These are phyloP conservation scores for Flaveria trinervia DNA, from an alignment of 129 eudicot species.

Conservation along the genomic window DNA sequence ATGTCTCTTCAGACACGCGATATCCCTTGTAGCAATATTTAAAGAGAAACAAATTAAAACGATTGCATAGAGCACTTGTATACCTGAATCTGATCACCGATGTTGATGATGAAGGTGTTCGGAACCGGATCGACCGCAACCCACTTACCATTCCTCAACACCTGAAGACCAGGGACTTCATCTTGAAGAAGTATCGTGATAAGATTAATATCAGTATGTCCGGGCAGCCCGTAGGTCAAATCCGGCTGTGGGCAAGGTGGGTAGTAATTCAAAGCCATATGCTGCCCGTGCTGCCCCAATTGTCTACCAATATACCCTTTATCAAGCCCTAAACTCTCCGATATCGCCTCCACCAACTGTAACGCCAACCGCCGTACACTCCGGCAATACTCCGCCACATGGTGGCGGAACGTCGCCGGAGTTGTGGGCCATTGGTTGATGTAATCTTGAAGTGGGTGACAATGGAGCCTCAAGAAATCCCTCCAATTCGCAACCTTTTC, in stretches of 20 bases:
- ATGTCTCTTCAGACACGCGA: too few relatives aligned
- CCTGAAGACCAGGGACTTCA: constrained; percentile 48
- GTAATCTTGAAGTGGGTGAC: constrained; percentile 41
- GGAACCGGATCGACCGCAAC: constrained; percentile 45
- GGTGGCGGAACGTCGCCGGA: constrained; percentile 33
- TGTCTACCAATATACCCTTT: constrained; percentile 30
- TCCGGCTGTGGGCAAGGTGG: constrained; percentile 46
- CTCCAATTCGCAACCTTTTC: constrained; percentile 52
- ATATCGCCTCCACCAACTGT: constrained; percentile 38
- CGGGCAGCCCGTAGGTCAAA: constrained; percentile 41
- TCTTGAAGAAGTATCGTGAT: constrained; percentile 44
- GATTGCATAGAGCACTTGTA: background rate
- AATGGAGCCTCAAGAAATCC: constrained; percentile 50
- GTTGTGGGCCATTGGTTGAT: constrained; percentile 45
- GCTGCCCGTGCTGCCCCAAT: constrained; percentile 47
- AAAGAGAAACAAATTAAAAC: too few relatives aligned
- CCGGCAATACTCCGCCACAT: constrained; percentile 39
- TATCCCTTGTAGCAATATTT: too few relatives aligned
- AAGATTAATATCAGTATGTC: constrained; percentile 33
- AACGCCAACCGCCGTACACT: constrained; percentile 31
- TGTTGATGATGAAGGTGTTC: constrained; percentile 35
- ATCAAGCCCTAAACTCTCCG: constrained; percentile 41
- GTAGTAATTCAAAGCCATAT: constrained; percentile 47
- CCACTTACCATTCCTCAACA: constrained; percentile 36
- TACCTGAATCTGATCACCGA: constrained; percentile 50